Base-by-base conservation (phyloP, 192 early-diverging fungal species). In the Backusella sp. region DNA sequence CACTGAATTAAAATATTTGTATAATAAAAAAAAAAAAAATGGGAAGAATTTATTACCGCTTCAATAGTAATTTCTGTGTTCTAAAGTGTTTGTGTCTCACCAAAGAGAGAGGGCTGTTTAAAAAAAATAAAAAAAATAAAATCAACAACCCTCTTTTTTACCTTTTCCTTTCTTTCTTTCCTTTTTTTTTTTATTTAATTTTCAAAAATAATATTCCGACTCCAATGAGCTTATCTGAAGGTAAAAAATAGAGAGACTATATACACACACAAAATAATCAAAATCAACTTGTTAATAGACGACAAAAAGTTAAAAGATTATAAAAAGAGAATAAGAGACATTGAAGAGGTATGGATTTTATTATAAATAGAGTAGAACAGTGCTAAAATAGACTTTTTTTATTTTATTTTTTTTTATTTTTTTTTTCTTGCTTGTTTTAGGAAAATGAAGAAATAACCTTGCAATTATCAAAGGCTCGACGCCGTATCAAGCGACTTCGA, bases 1-100 rank as follows among this genome's bases (percentile, higher is more conserved):
- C 75, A 39, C 68, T 70, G n/a, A n/a, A n/a, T n/a, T n/a, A n/a
- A 59, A 59, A 59, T 59, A 56, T 8, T 23, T 23, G n/a, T 56
- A 56, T 56, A 59, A 11, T 26, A n/a, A n/a, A n/a, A n/a, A n/a
- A n/a, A n/a, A n/a, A n/a, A n/a, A n/a, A n/a, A n/a, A n/a, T n/a
- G 21, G 53, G 53, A 59, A 26, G 53, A 59, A 59, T 23, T 23
- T 59, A 59, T 59, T 26, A 59, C 53, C 53, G 53, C 23, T 23
- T 56, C 14, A 44, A 44, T 44, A 44, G 4, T 44, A 17, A 1
- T 49, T 59, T 59, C 53, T 59, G 53, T 59, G 53, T 59, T 26
- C 23, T 8, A 59, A 59, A 49, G 46, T 49, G 46, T 49, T 49
- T 59, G 53, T 59, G 53, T 59, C 53, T 59, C 53, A 59, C 23